Conservation (phyloP, 768 basidiomycete genomes). For the Leccinellum rugosiceps region DNA sequence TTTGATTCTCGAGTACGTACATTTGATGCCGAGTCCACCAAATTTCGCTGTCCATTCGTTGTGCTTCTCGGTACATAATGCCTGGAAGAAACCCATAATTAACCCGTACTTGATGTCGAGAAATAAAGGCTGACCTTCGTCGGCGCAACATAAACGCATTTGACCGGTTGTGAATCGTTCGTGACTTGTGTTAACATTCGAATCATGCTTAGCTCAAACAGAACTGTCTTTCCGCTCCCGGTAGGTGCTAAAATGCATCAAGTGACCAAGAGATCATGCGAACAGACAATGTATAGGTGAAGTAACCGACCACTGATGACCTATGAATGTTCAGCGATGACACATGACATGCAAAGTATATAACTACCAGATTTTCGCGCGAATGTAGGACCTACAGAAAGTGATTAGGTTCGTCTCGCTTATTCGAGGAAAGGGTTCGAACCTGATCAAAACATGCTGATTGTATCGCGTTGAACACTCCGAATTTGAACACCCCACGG, state of each 20-base stretch:
- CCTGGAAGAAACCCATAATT: slow-evolving; percentile 41
- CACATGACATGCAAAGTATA: neutral
- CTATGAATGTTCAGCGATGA: slow-evolving; percentile 35
- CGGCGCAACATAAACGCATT: slow-evolving; percentile 91
- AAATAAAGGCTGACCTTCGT: slow-evolving; percentile 59
- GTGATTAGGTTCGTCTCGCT: neutral
- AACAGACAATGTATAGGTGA: neutral
- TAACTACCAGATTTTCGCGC: slow-evolving; percentile 60
- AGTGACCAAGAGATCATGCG: slow-evolving; percentile 3
- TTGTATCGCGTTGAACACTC: slow-evolving; percentile 90
- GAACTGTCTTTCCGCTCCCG: slow-evolving; percentile 91
- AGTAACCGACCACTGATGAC: slow-evolving; percentile 61
- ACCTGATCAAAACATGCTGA: slow-evolving; percentile 79
- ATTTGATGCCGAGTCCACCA: slow-evolving; percentile 68
- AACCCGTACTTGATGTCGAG: neutral
- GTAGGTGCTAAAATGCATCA: slow-evolving; percentile 68
- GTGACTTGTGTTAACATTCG: slow-evolving; percentile 54
- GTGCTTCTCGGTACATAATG: slow-evolving; percentile 81
- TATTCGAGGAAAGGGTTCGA: slow-evolving; percentile 1
- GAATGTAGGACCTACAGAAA: slow-evolving; percentile 50
- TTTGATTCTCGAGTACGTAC: slow-evolving; percentile 37
- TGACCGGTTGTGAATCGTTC: slow-evolving; percentile 36
- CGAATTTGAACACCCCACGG: slow-evolving; percentile 80
- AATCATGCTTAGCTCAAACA: slow-evolving; percentile 91
- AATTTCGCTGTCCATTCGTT: slow-evolving; percentile 87